phyloP scores from a whole-genome alignment of 371 early-diverging fungal species.

The Ecytonucleospora hepatopenaei region DNA sequence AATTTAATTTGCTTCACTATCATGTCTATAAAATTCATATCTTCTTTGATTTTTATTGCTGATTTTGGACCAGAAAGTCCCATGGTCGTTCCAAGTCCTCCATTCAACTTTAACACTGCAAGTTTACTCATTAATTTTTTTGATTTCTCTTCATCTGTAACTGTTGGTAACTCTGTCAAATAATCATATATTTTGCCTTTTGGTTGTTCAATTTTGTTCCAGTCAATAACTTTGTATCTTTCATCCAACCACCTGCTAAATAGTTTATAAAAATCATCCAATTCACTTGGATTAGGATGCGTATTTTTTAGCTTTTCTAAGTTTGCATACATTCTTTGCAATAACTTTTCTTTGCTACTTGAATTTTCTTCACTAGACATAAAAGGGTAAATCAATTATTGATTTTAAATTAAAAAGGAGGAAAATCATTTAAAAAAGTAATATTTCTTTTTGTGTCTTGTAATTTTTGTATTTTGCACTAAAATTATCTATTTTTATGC shows the following conservation, averaged over 20 bases:
- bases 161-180: slow-evolving; percentile 6
- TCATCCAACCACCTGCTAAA: slow-evolving; percentile 47
- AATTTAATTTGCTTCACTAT: slow-evolving; percentile 93
- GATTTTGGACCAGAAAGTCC: slow-evolving; percentile 96
- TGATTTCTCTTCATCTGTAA: not conserved
- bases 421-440: too few relatives aligned
- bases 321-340: slow-evolving; percentile 46
- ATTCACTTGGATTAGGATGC: slow-evolving; percentile 28
- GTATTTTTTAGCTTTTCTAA: slow-evolving; percentile 30
- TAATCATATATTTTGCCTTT: slow-evolving; percentile 50
- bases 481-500: too few relatives aligned
- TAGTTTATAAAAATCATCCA: slow-evolving; percentile 47
- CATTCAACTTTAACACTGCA: slow-evolving; percentile 92
- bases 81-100: slow-evolving; percentile 98
- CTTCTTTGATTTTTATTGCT: slow-evolving; percentile 90
- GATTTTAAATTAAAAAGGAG: too few relatives aligned
- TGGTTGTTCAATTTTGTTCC: slow-evolving; percentile 52
- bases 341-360: slow-evolving; percentile 28
- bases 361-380: slow-evolving; percentile 22
- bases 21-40: slow-evolving; percentile 91
- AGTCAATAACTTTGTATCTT: slow-evolving; percentile 48
- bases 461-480: not conserved
- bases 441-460: not conserved
- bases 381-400: not conserved
- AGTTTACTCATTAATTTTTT: slow-evolving; percentile 62